Conservation (phyloP, 2,329 filamentous ascomycete species). For the Cladophialophora bantiana region DNA sequence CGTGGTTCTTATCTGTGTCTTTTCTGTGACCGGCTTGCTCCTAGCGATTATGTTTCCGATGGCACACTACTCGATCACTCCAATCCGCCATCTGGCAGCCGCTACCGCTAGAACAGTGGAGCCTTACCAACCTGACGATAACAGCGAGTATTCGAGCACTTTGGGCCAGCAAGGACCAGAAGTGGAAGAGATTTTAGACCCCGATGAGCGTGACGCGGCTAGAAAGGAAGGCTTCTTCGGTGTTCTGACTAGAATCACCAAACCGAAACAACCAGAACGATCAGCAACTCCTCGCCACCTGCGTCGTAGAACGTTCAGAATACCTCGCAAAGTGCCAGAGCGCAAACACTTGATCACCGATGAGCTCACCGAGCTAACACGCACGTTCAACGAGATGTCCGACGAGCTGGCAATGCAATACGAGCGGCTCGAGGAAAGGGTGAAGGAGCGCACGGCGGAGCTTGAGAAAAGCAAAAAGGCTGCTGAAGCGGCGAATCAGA, state of each 20-base stretch:
- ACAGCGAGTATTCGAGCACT: slow-evolving; percentile 51
- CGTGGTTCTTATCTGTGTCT: slow-evolving; percentile 83
- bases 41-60: slow-evolving; percentile 76
- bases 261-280: slow-evolving; percentile 24
- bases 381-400: slow-evolving; percentile 92
- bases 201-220: slow-evolving; percentile 50
- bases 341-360: slow-evolving; percentile 79
- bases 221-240: slow-evolving; percentile 43
- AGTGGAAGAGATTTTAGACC: slow-evolving; percentile 55
- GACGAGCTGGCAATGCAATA: slow-evolving; percentile 90
- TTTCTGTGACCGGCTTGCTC: slow-evolving; percentile 78
- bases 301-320: slow-evolving; percentile 67
- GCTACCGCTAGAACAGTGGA: slow-evolving; percentile 77
- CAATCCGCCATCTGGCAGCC: slow-evolving; percentile 76
- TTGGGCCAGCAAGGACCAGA: slow-evolving; percentile 42
- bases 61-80: slow-evolving; percentile 80
- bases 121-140: slow-evolving; percentile 52
- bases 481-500: slow-evolving; percentile 93
- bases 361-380: slow-evolving; percentile 81
- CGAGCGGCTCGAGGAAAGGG: slow-evolving; percentile 80
- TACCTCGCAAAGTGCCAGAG: slow-evolving; percentile 81
- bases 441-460: slow-evolving; percentile 80
- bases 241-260: slow-evolving; percentile 31
- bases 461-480: slow-evolving; percentile 89
- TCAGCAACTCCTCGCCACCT: slow-evolving; percentile 33